Evolutionary conservation across 179 eudicot genomes (phyloP).

Genomic region (Camellia oleifera): DNA sequence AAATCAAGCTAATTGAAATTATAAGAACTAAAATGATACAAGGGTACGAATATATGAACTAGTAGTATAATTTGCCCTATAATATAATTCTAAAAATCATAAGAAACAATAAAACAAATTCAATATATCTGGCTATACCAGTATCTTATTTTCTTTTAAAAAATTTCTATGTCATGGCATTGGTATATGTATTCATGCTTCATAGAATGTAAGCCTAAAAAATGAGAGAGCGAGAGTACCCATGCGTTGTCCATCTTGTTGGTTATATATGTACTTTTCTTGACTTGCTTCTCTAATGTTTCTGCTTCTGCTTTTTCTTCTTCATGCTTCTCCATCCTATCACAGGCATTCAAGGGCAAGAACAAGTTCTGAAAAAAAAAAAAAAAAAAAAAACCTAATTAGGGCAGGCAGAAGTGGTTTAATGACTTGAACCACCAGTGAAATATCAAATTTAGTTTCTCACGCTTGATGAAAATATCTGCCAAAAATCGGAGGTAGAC

Average conservation of each 20-base stretch:
- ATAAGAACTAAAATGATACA: too few species aligned
- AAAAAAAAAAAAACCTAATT: too few species aligned
- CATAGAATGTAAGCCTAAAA: neutral
- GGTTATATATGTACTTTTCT: neutral
- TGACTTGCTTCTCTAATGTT: constrained; percentile 9
- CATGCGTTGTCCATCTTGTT: constrained; percentile 12
- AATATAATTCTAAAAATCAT: too few species aligned
- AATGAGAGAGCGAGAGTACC: constrained; percentile 18
- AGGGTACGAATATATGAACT: too few species aligned
- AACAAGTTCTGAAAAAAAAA: neutral
- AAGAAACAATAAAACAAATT: too few species aligned
- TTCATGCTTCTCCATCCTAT: constrained; percentile 14
- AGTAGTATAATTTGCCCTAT: too few species aligned
- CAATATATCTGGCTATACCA: too few species aligned
- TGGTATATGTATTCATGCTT: too few species aligned
- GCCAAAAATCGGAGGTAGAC: constrained; percentile 30
- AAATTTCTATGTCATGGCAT: too few species aligned
- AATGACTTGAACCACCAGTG: neutral
- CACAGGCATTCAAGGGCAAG: constrained; percentile 2
- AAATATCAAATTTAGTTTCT: constrained; percentile 9
- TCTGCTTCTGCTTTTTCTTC: neutral
- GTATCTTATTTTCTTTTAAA: too few species aligned
- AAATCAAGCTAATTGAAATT: too few species aligned
- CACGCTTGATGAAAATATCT: constrained; percentile 24
- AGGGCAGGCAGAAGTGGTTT: neutral